Percentiles rank a stretch among this genome's conserved stretches.
Evolutionary conservation across 441 rosid genomes (phyloP).

Genomic region (Jatropha multifida): DNA sequence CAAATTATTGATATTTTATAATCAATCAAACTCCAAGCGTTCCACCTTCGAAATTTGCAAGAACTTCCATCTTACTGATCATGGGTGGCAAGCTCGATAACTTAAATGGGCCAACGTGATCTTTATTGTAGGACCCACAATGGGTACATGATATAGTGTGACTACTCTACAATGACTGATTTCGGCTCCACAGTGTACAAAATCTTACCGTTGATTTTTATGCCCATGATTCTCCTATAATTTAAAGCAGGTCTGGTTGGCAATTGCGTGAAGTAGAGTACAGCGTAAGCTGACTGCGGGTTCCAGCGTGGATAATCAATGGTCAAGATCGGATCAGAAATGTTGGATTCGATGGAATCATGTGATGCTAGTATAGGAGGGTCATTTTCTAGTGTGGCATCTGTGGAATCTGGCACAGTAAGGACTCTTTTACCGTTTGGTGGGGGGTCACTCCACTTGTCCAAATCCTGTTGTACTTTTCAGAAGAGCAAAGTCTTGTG

Average conservation of each 20-base stretch:
- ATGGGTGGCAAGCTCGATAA: slow-evolving; percentile 17
- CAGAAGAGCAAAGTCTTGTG: background rate
- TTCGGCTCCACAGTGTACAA: slow-evolving; percentile 16
- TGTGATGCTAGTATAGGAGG: slow-evolving; percentile 18
- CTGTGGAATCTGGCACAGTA: background rate
- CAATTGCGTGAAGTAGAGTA: slow-evolving; percentile 20
- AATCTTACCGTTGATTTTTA: slow-evolving; percentile 18
- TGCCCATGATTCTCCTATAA: slow-evolving; percentile 14
- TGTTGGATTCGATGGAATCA: slow-evolving; percentile 11
- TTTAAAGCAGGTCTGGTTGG: background rate
- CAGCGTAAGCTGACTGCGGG: slow-evolving; percentile 19
- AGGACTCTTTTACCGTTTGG: background rate
- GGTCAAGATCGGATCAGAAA: slow-evolving; percentile 12
- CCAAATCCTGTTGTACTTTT: slow-evolving; percentile 27
- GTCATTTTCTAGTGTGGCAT: slow-evolving; percentile 8
- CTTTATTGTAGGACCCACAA: background rate
- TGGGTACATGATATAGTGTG: background rate
- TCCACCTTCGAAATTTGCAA: no score
- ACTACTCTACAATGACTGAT: slow-evolving; percentile 6
- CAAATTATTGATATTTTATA: no score
- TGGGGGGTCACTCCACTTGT: slow-evolving; percentile 10
- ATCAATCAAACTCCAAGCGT: no score
- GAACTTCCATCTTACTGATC: slow-evolving; percentile 21
- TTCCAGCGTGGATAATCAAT: slow-evolving; percentile 8
- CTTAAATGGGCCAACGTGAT: background rate